phyloP scores from a whole-genome alignment of 2,329 filamentous ascomycete species.

The Colletotrichum liriopes region DNA sequence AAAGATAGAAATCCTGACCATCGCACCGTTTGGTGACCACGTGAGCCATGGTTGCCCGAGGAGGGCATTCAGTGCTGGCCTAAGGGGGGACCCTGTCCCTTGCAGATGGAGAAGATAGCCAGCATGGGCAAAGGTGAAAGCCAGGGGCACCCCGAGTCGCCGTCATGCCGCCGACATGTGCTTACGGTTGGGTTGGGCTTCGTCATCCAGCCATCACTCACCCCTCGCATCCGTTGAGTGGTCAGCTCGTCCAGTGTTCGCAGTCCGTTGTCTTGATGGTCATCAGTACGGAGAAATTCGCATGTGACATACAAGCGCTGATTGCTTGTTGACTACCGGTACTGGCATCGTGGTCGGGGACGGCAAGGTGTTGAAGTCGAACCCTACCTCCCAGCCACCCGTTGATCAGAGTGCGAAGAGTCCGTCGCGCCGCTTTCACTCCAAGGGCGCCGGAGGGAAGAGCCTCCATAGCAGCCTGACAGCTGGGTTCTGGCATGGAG shows the following conservation, averaged over 20 bases:
- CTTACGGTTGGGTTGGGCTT: constrained; percentile 6
- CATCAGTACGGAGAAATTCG: neutral
- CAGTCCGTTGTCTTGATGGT: neutral
- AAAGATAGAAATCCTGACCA: neutral
- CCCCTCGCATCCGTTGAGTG: neutral
- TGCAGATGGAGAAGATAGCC: constrained; percentile 34
- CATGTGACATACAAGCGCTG: neutral
- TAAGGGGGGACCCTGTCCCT: constrained; percentile 13
- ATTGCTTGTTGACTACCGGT: neutral
- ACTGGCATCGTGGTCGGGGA: neutral
- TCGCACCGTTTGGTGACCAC: neutral
- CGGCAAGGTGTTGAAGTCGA: neutral
- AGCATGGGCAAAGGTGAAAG: constrained; percentile 16
- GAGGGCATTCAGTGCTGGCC: neutral
- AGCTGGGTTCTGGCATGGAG: constrained; percentile 17
- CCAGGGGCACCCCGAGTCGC: constrained; percentile 16
- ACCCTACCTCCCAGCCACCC: constrained; percentile 34
- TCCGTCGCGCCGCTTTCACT: neutral
- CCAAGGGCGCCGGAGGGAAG: neutral
- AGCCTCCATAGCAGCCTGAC: constrained; percentile 4
- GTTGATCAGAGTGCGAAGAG: neutral
- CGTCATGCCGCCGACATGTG: constrained; percentile 2
- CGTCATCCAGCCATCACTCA: neutral
- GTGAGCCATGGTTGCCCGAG: neutral
- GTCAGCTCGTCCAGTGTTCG: neutral